Evolutionary conservation across 2,329 filamentous ascomycete species (phyloP).

Genomic region (Hymenoscyphus occultus): DNA sequence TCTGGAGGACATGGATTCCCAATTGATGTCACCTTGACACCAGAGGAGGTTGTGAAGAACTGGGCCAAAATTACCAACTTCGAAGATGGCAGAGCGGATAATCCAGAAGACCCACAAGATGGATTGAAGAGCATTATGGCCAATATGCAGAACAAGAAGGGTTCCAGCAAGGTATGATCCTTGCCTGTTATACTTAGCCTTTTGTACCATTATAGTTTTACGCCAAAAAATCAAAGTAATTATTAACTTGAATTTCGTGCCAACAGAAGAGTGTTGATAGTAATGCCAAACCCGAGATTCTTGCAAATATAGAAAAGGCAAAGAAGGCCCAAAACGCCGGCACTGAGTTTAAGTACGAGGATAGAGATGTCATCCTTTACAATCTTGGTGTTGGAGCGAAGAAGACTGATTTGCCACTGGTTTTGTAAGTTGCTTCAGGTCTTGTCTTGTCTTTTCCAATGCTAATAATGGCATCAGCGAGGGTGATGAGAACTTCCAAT

Average conservation of each 20-base stretch:
- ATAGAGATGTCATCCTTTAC: constrained; percentile 90
- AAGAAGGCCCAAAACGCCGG: constrained; percentile 69
- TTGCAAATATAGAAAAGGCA: constrained; percentile 72
- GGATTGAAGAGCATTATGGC: constrained; percentile 74
- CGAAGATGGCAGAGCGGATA: constrained; percentile 79
- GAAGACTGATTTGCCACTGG: constrained; percentile 78
- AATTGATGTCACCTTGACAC: constrained; percentile 75
- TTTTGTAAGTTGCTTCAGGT: constrained; percentile 56
- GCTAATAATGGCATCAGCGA: constrained; percentile 47
- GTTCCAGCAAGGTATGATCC: constrained; percentile 56
- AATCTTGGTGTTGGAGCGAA: constrained; percentile 93
- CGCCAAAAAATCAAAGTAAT: constrained; percentile 23
- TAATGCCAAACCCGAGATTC: constrained; percentile 57
- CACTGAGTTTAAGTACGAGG: constrained; percentile 77
- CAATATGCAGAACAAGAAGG: constrained; percentile 77
- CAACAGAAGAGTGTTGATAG: constrained; percentile 33
- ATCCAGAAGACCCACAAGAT: constrained; percentile 76
- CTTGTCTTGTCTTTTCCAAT: neutral
- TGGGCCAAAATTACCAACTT: constrained; percentile 84
- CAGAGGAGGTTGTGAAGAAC: constrained; percentile 74
- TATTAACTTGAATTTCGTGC: constrained; percentile 26
- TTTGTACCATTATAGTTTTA: constrained; percentile 29
- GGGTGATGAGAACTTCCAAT: constrained; percentile 87
- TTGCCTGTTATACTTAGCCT: constrained; percentile 9
- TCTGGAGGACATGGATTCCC: constrained; percentile 89